Base-by-base conservation (phyloP, 768 basidiomycete species). In the Pleurotus ostreatus region DNA sequence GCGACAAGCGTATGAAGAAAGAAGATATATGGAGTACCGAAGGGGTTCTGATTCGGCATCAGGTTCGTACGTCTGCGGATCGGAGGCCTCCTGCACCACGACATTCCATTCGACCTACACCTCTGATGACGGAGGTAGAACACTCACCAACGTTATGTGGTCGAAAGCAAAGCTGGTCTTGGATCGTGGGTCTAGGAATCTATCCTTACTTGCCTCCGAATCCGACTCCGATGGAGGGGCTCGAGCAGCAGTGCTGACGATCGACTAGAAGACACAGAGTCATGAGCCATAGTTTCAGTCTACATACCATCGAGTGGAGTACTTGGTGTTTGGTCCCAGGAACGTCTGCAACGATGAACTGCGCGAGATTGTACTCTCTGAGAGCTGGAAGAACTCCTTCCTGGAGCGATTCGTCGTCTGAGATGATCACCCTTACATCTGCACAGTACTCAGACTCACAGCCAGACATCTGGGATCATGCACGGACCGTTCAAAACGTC, bases 351-450 rank as follows among this genome's bases (percentile, higher is more conserved):
- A 88, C 84, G 25, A 86, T 88, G 68, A 94, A 89, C 67, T 99
- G 96, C 38, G 84, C 82, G 55, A 91, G 74, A 65, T 98, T 96
- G 72, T 98, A 98, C 57, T 90, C 80, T 49, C 81, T 76, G 55
- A 98, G 70, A 1, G 90, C 88, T 2, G 92, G 89, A 0, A 85
- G 76, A 49, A 96, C 80, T 44, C 88, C 87, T 8, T 79, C 76
- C 64, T 94, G 86, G 45, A 98, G 81, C n/a, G 80, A 74, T 15
- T 86, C 85, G 67, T 98, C 94, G 71, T 95, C 87, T 43, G 82
- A 81, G 65, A 98, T 86, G 68, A 98, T 91, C 68, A 80, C 85
- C 64, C 94, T 90, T 52, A 98, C 84, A 75, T 98, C 96, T 95
- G 47, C 38, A 46, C 38, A 52, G 41, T 5, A 46, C 3, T 51